A percentile compares a stretch with the other conserved stretches of the same genome.
Evolutionary conservation across 345 rosid species (phyloP).

Genomic region (Corchorus olitorius): DNA sequence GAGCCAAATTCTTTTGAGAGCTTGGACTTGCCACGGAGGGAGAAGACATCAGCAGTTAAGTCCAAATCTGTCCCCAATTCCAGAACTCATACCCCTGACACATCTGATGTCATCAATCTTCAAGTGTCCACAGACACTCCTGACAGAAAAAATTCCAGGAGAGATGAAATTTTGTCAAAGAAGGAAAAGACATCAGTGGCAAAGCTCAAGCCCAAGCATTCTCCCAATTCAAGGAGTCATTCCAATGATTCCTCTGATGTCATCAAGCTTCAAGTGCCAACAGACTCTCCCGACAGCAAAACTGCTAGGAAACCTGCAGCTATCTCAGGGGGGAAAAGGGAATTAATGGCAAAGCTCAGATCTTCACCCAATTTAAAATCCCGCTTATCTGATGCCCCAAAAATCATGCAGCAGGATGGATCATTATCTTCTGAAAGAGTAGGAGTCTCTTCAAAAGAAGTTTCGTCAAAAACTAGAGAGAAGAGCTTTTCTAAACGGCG

Average conservation of each 20-base stretch:
- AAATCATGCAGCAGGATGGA: constrained; percentile 28
- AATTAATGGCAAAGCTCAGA: constrained; percentile 24
- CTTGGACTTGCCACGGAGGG: constrained; percentile 38
- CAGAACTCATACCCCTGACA: constrained; percentile 13
- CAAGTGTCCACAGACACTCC: constrained; percentile 24
- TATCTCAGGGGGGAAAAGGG: constrained; percentile 17
- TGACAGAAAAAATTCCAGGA: background rate
- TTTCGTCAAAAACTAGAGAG: constrained; percentile 37
- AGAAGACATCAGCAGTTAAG: constrained; percentile 29
- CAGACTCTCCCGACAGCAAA: constrained; percentile 15
- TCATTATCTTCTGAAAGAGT: constrained; percentile 31
- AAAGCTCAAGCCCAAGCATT: constrained; percentile 26
- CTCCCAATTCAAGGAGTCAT: constrained; percentile 21
- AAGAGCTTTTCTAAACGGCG: constrained; percentile 30
- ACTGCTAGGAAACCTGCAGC: constrained; percentile 3
- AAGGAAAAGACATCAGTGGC: constrained; percentile 31
- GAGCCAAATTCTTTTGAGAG: constrained; percentile 30
- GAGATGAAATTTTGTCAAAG: constrained; percentile 15
- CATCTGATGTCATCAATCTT: constrained; percentile 29
- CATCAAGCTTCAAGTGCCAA: constrained; percentile 28
- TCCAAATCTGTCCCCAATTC: constrained; percentile 27
- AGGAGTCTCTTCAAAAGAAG: constrained; percentile 29
- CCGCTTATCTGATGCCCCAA: constrained; percentile 16
- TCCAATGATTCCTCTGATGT: constrained; percentile 27
- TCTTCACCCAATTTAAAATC: constrained; percentile 28